Percentiles rank a stretch among this genome's conserved stretches.
Conservation (phyloP, 2,329 filamentous ascomycete genomes). For the Ascochyta lentis region DNA sequence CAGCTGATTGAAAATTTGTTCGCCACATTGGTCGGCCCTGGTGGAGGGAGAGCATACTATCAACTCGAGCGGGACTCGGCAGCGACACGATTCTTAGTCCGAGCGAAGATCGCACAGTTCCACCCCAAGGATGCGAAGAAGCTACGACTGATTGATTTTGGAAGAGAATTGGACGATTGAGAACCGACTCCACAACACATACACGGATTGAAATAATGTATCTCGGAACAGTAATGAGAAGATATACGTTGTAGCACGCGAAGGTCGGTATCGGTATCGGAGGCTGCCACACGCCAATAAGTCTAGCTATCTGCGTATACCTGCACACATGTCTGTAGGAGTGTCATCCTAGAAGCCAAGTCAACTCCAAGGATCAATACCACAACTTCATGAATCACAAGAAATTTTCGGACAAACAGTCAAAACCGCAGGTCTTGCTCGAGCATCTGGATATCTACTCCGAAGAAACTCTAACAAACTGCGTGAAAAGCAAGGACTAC, state of each 20-base stretch:
- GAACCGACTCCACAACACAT: background rate
- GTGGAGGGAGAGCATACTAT: conserved; percentile 54
- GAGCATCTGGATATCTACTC: background rate
- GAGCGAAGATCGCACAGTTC: conserved; percentile 63
- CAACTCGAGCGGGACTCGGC: conserved; percentile 59
- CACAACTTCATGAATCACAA: background rate
- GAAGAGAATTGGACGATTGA: conserved; percentile 49
- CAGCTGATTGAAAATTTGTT: conserved; percentile 56
- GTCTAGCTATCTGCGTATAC: background rate
- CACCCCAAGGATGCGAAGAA: conserved; percentile 61
- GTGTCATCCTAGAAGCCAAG: background rate
- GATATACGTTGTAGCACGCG: background rate
- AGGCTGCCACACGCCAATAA: background rate
- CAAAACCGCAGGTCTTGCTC: background rate
- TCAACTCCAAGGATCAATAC: background rate
- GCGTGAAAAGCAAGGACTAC: background rate
- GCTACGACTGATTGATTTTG: conserved; percentile 62
- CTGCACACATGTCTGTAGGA: background rate
- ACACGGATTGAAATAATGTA: background rate
- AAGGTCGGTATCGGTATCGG: background rate
- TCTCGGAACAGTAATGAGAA: background rate
- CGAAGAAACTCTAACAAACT: background rate
- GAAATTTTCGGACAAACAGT: background rate
- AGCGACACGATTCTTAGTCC: conserved; percentile 60
- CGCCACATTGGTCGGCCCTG: conserved; percentile 47